Percentiles rank a stretch among this genome's conserved stretches.
These are phyloP conservation scores for Jimgerdemannia flammicorona DNA, from an alignment of 192 early-diverging fungal species.

Conservation along the genomic window DNA sequence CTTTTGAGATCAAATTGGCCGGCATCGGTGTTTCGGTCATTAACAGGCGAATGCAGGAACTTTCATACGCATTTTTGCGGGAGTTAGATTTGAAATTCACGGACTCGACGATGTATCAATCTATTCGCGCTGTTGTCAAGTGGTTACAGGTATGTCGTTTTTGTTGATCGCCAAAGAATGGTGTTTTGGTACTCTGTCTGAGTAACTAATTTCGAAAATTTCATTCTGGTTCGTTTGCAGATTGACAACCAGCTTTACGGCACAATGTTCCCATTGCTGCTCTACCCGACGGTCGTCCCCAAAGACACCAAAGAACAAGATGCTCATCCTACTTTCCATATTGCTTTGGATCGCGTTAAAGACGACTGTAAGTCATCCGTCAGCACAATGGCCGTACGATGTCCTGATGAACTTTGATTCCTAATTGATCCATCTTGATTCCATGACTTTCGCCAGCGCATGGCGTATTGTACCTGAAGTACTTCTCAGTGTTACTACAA, in stretches of 20 bases:
- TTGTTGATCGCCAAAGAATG: background rate
- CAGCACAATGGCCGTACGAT: background rate
- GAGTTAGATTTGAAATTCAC: slow-evolving; percentile 73
- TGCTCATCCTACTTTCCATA: slow-evolving; percentile 58
- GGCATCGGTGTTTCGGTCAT: slow-evolving; percentile 93
- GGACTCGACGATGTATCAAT: slow-evolving; percentile 82
- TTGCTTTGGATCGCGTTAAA: slow-evolving; percentile 81
- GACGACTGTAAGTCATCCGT: slow-evolving; percentile 62
- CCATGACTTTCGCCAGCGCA: slow-evolving; percentile 53
- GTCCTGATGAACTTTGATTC: background rate
- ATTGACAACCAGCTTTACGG: slow-evolving; percentile 96
- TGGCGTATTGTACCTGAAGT: slow-evolving; percentile 94
- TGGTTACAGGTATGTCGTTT: slow-evolving; percentile 73
- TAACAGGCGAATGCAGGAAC: slow-evolving; percentile 74
- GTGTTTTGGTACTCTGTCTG: slow-evolving; percentile 10
- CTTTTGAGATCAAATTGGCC: slow-evolving; percentile 71
- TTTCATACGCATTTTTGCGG: slow-evolving; percentile 79
- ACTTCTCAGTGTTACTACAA: slow-evolving; percentile 88
- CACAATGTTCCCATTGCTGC: slow-evolving; percentile 82
- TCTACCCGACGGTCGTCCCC: slow-evolving; percentile 87
- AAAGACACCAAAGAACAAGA: slow-evolving; percentile 60
- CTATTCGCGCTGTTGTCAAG: slow-evolving; percentile 69
- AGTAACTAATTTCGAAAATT: slow-evolving; percentile 9
- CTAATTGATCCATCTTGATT: background rate
- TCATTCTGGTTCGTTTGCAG: slow-evolving; percentile 31